Base-by-base conservation (phyloP, 2,329 filamentous ascomycete genomes). In the Talaromyces verruculosus region DNA sequence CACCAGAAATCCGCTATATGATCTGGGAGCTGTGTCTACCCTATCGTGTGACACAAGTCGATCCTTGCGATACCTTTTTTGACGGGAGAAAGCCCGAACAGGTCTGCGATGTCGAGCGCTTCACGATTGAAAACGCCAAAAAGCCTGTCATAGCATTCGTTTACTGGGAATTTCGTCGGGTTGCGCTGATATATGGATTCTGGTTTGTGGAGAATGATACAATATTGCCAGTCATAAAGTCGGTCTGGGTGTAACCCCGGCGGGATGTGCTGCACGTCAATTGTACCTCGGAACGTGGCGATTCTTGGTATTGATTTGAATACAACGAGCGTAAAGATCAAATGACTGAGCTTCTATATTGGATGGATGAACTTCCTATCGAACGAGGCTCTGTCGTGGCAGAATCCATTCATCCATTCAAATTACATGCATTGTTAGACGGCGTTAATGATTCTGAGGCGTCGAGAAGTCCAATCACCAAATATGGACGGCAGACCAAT, bases 21-120 rank as follows among this genome's bases (percentile, higher is more conserved):
- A 67, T 67, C 37, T 68, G 67, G 65, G 59, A 53, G 37, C 47
- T 37, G 17, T 68, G 67, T 11, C 65, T 68, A 19, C 65, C 61
- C 7, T 51, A 35, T 41, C 65, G 61, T 37, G 35, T 65, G 37
- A 53, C 62, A 60, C 64, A 68, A 58, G 35, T 58, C 17, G 37
- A 67, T 53, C 30, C 25, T 25, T 47, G 43, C 10, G 19, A 35
- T 37, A 11, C 25, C 37, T 61, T 61, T 49, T 37, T 33, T 22
- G 22, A 22, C 22, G 22, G 22, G 22, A 22, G 22, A 22, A 22
- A 22, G 22, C 22, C 22, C 22, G 22, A 22, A 2, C 22, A 22
- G 2, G 22, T 22, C 22, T 22, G 22, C 22, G 22, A 22, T 22
- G 22, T 22, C 22, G 22, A 22, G 22, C 22, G 22, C 22, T 1